phyloP scores from a whole-genome alignment of 2,329 filamentous ascomycete species.

The Neonectria ditissima region DNA sequence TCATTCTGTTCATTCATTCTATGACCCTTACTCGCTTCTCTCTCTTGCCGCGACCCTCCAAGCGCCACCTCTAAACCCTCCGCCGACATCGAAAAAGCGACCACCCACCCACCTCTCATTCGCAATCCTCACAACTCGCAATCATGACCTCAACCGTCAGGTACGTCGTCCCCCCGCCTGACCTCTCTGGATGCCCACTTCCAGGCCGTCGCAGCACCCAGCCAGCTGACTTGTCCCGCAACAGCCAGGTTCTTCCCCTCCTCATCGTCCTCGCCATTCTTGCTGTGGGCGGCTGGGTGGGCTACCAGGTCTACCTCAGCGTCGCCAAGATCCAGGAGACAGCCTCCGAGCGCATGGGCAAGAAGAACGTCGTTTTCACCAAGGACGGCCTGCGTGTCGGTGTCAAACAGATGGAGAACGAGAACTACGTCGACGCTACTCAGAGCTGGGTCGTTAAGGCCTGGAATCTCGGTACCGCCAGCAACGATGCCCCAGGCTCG shows the following conservation, averaged over 20 bases:
- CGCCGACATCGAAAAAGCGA: slow-evolving; percentile 3
- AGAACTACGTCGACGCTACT: slow-evolving; percentile 79
- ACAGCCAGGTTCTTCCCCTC: slow-evolving; percentile 74
- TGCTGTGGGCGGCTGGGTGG: slow-evolving; percentile 70
- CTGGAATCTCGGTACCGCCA: slow-evolving; percentile 66
- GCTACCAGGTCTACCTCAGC: slow-evolving; percentile 79
- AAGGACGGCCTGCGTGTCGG: slow-evolving; percentile 80
- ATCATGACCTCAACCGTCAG: slow-evolving; percentile 43
- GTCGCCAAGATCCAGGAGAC: slow-evolving; percentile 73
- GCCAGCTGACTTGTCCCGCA: slow-evolving; percentile 17
- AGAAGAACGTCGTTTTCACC: slow-evolving; percentile 80
- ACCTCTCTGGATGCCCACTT: not conserved
- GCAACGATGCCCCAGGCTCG: slow-evolving; percentile 30
- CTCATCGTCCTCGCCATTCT: slow-evolving; percentile 74
- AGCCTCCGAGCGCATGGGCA: slow-evolving; percentile 77
- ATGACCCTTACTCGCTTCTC: not conserved
- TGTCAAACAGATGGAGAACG: slow-evolving; percentile 74
- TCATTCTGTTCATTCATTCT: not conserved
- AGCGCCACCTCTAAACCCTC: slow-evolving; percentile 3
- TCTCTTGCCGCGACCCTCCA: not conserved
- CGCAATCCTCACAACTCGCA: slow-evolving; percentile 5
- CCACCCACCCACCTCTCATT: not conserved
- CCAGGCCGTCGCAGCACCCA: not conserved
- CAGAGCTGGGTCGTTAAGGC: slow-evolving; percentile 76
- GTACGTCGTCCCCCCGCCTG: slow-evolving; percentile 25